Evolutionary conservation across 2,329 filamentous ascomycete species (phyloP).

Genomic region (Fragosphaeria purpurea): DNA sequence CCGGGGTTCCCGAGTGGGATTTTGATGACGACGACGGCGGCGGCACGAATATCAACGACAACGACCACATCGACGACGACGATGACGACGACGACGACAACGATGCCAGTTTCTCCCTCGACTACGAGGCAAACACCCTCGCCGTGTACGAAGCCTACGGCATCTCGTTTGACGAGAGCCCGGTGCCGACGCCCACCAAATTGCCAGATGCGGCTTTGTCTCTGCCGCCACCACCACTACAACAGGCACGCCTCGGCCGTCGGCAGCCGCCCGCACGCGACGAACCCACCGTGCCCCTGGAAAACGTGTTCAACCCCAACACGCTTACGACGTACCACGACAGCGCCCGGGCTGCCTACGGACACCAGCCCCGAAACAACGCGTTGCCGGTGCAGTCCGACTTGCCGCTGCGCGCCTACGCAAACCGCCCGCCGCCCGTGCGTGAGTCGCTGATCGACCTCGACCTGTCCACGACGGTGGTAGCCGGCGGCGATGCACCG

Average conservation of each 20-base stretch:
- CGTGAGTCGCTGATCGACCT: conserved; percentile 56
- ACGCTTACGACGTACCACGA: conserved; percentile 55
- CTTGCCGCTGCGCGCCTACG: conserved; percentile 46
- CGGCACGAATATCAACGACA: conserved; percentile 9
- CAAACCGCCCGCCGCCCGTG: conserved; percentile 31
- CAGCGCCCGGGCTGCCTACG: conserved; percentile 51
- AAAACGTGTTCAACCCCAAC: conserved; percentile 57
- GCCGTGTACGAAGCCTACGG: conserved; percentile 50
- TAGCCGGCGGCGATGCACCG: conserved; percentile 42
- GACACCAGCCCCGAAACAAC: conserved; percentile 24
- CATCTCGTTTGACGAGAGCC: background rate
- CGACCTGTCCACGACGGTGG: conserved; percentile 43
- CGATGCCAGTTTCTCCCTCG: background rate
- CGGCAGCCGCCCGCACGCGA: conserved; percentile 49
- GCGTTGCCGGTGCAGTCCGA: conserved; percentile 36
- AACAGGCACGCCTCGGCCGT: conserved; percentile 37
- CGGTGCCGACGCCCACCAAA: background rate
- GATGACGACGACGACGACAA: conserved; percentile 20
- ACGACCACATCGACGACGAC: conserved; percentile 20
- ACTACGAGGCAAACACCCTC: conserved; percentile 35
- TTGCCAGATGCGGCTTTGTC: too few species aligned
- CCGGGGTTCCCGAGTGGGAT: conserved; percentile 45
- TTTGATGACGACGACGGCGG: conserved; percentile 32
- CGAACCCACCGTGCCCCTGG: conserved; percentile 46
- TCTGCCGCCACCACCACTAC: conserved; percentile 8